phyloP scores from a whole-genome alignment of 2,329 filamentous ascomycete species.

The Talaromyces sp. region DNA sequence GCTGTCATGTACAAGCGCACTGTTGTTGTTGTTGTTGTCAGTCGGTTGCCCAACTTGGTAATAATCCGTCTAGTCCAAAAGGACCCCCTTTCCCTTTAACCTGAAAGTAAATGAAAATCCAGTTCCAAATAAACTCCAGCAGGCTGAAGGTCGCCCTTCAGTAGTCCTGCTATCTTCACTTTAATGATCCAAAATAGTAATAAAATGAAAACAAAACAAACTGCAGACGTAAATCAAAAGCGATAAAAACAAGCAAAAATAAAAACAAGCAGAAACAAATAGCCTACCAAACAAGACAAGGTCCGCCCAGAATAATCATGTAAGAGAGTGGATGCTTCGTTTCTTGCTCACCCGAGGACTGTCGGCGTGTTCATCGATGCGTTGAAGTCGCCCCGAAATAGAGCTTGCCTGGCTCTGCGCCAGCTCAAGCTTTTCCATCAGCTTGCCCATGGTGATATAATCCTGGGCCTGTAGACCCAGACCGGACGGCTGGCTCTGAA shows the following conservation, averaged over 20 bases:
- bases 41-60: conserved; percentile 6
- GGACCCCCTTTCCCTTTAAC: not conserved
- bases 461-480: conserved; percentile 66
- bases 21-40: conserved; percentile 1
- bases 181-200: conserved; percentile 1
- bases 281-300: conserved; percentile 14
- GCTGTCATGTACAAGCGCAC: conserved; percentile 2
- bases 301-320: conserved; percentile 15
- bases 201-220: not conserved
- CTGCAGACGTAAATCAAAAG: not conserved
- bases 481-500: conserved; percentile 65
- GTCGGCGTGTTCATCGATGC: conserved; percentile 41
- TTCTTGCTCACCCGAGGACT: conserved; percentile 41
- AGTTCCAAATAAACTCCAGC: conserved; percentile 6
- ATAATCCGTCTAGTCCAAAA: not conserved
- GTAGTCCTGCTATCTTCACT: not conserved
- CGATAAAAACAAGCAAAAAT: conserved; percentile 14
- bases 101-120: not conserved
- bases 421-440: conserved; percentile 81
- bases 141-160: conserved; percentile 13
- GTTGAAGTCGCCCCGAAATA: conserved; percentile 41
- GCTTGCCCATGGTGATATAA: conserved; percentile 69
- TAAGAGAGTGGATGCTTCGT: conserved; percentile 42
- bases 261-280: conserved; percentile 14
- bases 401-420: conserved; percentile 46